Percentiles rank a stretch among this genome's conserved stretches.
These are phyloP conservation scores for Paracoccidioides brasiliensis DNA, from an alignment of 2,329 filamentous ascomycete species.

Conservation along the genomic window DNA sequence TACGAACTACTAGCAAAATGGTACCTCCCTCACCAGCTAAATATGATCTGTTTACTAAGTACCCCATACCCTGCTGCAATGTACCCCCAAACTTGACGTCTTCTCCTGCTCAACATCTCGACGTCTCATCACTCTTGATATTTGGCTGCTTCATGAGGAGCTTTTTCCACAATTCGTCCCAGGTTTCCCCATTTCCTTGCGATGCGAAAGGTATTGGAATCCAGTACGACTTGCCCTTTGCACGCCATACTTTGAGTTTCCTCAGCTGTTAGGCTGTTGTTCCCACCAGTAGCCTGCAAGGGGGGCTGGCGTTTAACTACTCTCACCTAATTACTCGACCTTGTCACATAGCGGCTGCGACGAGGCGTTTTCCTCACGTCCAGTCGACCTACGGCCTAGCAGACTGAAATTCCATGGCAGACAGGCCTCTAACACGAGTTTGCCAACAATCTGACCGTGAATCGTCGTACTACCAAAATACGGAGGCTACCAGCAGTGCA, in stretches of 20 bases:
- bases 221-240: neutral
- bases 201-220: too few species aligned
- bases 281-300: neutral
- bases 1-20: neutral
- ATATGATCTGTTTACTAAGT: too few species aligned
- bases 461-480: constrained; percentile 11
- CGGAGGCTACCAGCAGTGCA: neutral
- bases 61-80: neutral
- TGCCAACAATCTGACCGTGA: constrained; percentile 9
- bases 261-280: too few species aligned
- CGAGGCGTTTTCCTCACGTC: constrained; percentile 4
- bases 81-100: neutral
- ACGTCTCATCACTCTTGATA: neutral
- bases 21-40: neutral
- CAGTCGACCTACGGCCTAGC: constrained; percentile 3
- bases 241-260: neutral
- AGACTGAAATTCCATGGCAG: constrained; percentile 8
- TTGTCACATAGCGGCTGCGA: constrained; percentile 3
- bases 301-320: constrained; percentile 1
- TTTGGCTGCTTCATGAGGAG: neutral
- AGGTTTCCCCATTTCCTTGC: neutral
- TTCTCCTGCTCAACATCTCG: neutral
- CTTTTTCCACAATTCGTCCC: neutral
- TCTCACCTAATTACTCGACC: neutral
- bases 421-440: constrained; percentile 9